Evolutionary conservation across 1,139 yeast species (phyloP).

Genomic region (Blastobotrys capitulatus): DNA sequence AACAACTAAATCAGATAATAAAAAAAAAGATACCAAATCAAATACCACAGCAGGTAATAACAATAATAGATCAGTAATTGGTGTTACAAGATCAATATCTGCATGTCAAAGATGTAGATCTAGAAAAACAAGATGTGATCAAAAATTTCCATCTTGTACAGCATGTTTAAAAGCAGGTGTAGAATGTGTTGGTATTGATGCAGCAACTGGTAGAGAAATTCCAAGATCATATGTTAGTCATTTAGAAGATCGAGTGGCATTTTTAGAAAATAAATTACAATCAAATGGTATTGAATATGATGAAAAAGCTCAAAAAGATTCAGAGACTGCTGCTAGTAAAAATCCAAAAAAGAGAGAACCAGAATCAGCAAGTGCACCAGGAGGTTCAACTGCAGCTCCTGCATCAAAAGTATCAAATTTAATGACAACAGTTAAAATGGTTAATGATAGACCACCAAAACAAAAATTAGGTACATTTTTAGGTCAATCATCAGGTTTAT

Average conservation of each 20-base stretch:
- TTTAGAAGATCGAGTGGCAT: conserved; percentile 58
- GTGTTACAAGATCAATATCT: conserved; percentile 40
- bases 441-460: conserved; percentile 25
- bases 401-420: conserved; percentile 22
- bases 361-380: conserved; percentile 10
- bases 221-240: conserved; percentile 77
- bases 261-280: conserved; percentile 47
- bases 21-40: not conserved
- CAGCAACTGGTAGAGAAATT: conserved; percentile 80
- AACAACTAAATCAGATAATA: not conserved
- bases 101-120: conserved; percentile 81
- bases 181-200: conserved; percentile 78
- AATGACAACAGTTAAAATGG: conserved; percentile 28
- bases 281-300: conserved; percentile 20
- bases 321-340: conserved; percentile 8
- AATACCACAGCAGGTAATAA: not conserved
- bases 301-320: conserved; percentile 10
- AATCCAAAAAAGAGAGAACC: conserved; percentile 11
- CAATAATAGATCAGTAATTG: conserved; percentile 12
- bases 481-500: conserved; percentile 55
- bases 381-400: conserved; percentile 14
- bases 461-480: conserved; percentile 31
- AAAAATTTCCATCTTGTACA: conserved; percentile 71
- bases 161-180: conserved; percentile 62
- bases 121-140: conserved; percentile 80